A percentile compares a stretch with the other conserved stretches of the same genome.
Conservation (phyloP, 257 asterid genomes). For the Leonotis leonurus region DNA sequence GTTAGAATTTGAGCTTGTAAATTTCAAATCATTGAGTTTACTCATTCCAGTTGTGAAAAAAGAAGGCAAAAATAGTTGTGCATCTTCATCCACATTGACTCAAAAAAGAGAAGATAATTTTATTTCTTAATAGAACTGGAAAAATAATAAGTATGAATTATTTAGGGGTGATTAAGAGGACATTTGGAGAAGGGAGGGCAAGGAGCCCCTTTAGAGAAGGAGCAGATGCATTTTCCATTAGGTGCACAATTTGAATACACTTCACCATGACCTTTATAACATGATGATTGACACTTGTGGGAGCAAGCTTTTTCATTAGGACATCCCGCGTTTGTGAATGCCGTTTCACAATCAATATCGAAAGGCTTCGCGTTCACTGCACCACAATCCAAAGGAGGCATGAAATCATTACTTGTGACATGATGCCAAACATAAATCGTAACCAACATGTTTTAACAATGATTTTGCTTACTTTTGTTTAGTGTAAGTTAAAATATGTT, state of each 20-base stretch:
- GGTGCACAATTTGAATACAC: neutral
- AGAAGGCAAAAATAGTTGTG: neutral
- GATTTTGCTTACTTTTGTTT: no score
- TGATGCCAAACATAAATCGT: no score
- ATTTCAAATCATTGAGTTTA: no score
- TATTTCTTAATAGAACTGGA: neutral
- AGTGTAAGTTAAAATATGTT: no score
- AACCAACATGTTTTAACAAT: no score
- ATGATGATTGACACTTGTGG: neutral
- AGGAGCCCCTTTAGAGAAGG: conserved; percentile 19
- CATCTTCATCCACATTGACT: neutral
- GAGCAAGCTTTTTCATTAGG: neutral
- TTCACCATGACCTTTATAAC: neutral
- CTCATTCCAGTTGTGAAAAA: no score
- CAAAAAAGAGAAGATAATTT: neutral
- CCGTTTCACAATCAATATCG: neutral
- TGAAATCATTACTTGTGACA: no score
- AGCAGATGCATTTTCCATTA: neutral
- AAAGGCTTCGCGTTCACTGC: neutral
- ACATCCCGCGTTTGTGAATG: conserved; percentile 1
- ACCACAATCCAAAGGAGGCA: neutral
- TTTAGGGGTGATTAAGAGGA: neutral
- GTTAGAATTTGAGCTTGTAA: no score
- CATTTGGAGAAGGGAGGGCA: conserved; percentile 15
- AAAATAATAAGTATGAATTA: neutral